Percentiles rank a stretch among this genome's conserved stretches.
These are phyloP conservation scores for Torulaspora gathmanii DNA, from an alignment of 805 yeast species.

Conservation along the genomic window DNA sequence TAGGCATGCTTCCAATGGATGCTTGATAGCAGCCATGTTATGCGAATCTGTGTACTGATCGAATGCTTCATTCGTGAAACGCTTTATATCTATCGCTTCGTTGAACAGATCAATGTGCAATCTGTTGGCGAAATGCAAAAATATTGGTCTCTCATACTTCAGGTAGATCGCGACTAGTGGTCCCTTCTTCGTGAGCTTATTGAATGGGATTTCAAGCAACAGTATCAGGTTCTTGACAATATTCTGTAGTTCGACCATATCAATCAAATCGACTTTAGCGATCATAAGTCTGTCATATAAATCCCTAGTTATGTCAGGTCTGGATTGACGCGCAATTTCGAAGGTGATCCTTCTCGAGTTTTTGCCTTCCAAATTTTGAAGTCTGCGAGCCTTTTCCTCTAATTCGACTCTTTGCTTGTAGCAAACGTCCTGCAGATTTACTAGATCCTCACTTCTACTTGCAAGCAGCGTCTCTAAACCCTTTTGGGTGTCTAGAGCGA, in stretches of 20 bases:
- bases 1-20: constrained; percentile 29
- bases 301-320: constrained; percentile 27
- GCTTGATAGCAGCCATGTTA: constrained; percentile 20
- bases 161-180: constrained; percentile 28
- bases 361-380: constrained; percentile 24
- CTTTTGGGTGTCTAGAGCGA: neutral
- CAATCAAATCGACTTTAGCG: constrained; percentile 29
- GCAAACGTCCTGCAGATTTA: neutral
- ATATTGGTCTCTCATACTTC: constrained; percentile 28
- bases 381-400: neutral
- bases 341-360: constrained; percentile 22
- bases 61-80: constrained; percentile 23
- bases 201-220: constrained; percentile 33
- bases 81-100: constrained; percentile 26
- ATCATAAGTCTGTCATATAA: constrained; percentile 25
- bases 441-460: neutral
- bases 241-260: constrained; percentile 34
- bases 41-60: constrained; percentile 19
- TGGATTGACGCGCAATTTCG: constrained; percentile 18
- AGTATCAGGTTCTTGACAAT: constrained; percentile 35
- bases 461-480: constrained; percentile 6
- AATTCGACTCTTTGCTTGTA: constrained; percentile 3
- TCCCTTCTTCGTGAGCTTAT: constrained; percentile 26
- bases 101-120: constrained; percentile 32
- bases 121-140: constrained; percentile 33